Conservation (phyloP, 495 filamentous ascomycete species). For the Hypoxylon rickii region DNA sequence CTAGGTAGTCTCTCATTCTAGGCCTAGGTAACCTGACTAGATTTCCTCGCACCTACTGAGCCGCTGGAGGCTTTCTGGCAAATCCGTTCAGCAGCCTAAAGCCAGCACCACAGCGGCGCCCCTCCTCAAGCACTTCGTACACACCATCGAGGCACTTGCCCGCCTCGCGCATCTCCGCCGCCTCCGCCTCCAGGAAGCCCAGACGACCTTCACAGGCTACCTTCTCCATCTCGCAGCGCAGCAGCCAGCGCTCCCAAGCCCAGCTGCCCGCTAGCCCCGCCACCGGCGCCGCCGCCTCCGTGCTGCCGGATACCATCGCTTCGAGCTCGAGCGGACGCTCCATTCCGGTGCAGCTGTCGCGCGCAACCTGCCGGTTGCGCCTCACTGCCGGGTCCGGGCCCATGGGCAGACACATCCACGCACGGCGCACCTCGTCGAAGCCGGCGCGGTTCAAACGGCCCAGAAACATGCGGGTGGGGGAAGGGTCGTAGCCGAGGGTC, state of each 20-base stretch:
- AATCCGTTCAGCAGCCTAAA: slow-evolving; percentile 88
- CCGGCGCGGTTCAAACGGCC: slow-evolving; percentile 71
- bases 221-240: slow-evolving; percentile 84
- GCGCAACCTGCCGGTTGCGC: slow-evolving; percentile 37
- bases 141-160: slow-evolving; percentile 72
- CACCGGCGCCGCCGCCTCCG: slow-evolving; percentile 71
- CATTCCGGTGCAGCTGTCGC: slow-evolving; percentile 42
- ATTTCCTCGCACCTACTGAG: background rate
- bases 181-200: slow-evolving; percentile 49
- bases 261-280: slow-evolving; percentile 84
- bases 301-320: slow-evolving; percentile 70
- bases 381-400: slow-evolving; percentile 61
- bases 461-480: slow-evolving; percentile 79
- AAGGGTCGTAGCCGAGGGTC: slow-evolving; percentile 84
- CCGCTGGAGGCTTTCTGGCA: slow-evolving; percentile 74
- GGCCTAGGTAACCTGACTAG: no score
- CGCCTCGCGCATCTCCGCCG: slow-evolving; percentile 51
- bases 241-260: slow-evolving; percentile 96
- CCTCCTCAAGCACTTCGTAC: slow-evolving; percentile 81
- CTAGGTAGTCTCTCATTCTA: no score
- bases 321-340: slow-evolving; percentile 62
- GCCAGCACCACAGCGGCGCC: slow-evolving; percentile 74
- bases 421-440: slow-evolving; percentile 79
- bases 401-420: slow-evolving; percentile 90
- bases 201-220: slow-evolving; percentile 66